Percentiles rank a stretch among this genome's conserved stretches.
Evolutionary conservation across 495 filamentous ascomycete species (phyloP).

Genomic region (Oleoguttula mirabilis): DNA sequence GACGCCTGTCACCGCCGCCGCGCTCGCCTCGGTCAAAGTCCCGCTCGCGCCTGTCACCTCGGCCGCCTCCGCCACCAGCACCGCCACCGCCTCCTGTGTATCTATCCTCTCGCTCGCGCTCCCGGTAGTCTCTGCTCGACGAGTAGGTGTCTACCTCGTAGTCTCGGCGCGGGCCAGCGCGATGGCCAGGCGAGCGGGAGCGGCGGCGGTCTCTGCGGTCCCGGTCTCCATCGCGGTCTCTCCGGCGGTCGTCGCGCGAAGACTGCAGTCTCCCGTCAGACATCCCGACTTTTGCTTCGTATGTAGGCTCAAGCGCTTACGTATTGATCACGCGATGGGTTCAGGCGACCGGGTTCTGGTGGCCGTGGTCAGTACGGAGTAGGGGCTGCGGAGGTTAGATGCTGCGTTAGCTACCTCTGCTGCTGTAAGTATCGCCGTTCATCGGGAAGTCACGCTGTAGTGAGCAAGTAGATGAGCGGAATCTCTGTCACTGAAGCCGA

Average conservation of each 20-base stretch:
- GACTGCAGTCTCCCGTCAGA: constrained; percentile 23
- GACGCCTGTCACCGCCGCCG: constrained; percentile 36
- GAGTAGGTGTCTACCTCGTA: constrained; percentile 80
- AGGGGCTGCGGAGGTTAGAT: constrained; percentile 12
- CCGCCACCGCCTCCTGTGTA: constrained; percentile 38
- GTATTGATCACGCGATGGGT: constrained; percentile 13
- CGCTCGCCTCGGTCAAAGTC: no score
- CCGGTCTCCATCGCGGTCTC: constrained; percentile 14
- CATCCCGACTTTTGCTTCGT: constrained; percentile 7
- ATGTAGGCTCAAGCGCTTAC: constrained; percentile 16
- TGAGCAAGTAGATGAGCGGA: no score
- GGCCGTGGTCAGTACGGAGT: constrained; percentile 13
- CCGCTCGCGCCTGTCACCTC: constrained; percentile 23
- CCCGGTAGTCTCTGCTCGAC: constrained; percentile 77
- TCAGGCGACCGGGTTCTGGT: constrained; percentile 10
- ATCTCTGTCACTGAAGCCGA: no score
- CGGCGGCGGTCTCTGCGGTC: constrained; percentile 23
- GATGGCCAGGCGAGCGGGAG: constrained; percentile 15
- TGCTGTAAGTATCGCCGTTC: constrained; percentile 11
- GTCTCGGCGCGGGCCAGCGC: constrained; percentile 29
- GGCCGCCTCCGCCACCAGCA: constrained; percentile 22
- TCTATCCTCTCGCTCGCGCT: constrained; percentile 80
- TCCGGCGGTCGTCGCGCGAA: constrained; percentile 18
- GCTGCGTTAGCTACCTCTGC: constrained; percentile 20
- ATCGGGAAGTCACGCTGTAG: no score